phyloP scores from a whole-genome alignment of 2,329 filamentous ascomycete genomes.

The Ascochyta viciae-villosae region DNA sequence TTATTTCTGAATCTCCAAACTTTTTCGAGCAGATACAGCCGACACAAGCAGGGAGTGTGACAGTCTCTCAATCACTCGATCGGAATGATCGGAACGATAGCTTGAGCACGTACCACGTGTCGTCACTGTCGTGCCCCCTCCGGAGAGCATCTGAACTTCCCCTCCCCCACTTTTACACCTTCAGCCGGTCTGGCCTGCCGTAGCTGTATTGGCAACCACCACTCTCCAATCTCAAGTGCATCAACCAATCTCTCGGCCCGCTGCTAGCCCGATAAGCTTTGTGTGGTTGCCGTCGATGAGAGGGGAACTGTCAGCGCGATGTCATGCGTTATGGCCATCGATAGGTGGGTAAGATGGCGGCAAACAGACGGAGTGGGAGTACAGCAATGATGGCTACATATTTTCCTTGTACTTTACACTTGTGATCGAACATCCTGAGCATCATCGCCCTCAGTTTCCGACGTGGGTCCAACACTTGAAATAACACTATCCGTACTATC shows the following conservation, averaged over 20 bases:
- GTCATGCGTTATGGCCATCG: slow-evolving; percentile 18
- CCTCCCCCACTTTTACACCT: slow-evolving; percentile 35
- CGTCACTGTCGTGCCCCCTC: background rate
- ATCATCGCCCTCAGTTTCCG: background rate
- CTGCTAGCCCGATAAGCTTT: slow-evolving; percentile 22
- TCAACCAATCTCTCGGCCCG: background rate
- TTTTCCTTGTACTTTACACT: slow-evolving; percentile 5
- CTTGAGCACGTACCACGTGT: background rate
- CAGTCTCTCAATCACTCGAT: background rate
- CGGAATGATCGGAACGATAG: slow-evolving; percentile 19
- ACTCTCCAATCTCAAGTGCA: background rate
- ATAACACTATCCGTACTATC: slow-evolving; percentile 22
- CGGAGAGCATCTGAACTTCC: background rate
- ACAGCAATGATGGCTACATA: slow-evolving; percentile 7
- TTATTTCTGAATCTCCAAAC: no score
- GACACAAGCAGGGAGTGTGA: background rate
- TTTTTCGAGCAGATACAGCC: background rate
- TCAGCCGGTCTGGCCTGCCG: slow-evolving; percentile 12
- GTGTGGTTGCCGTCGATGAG: slow-evolving; percentile 4
- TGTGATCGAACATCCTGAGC: background rate
- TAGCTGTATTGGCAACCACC: slow-evolving; percentile 5
- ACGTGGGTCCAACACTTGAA: background rate
- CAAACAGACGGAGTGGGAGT: slow-evolving; percentile 15
- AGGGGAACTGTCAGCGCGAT: slow-evolving; percentile 12
- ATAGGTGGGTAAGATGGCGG: slow-evolving; percentile 36